A percentile compares a stretch with the other conserved stretches of the same genome.
These are phyloP conservation scores for Diplosphaera chodatii DNA, from an alignment of 139 green algal genomes.

Conservation along the genomic window DNA sequence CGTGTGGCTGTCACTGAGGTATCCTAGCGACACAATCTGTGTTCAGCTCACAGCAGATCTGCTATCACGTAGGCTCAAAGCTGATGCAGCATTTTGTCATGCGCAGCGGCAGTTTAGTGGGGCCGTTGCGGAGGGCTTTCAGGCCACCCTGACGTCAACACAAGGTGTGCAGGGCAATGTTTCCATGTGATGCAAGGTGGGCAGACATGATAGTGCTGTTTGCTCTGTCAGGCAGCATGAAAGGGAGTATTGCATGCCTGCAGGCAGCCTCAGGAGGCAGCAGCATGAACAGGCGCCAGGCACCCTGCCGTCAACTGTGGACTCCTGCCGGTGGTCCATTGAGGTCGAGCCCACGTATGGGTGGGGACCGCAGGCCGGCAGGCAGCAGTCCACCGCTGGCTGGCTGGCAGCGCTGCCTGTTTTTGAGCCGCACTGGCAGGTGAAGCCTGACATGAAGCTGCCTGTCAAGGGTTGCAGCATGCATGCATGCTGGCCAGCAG, in stretches of 20 bases:
- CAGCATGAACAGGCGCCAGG: conserved; percentile 50
- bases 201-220: too few relatives aligned
- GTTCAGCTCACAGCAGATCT: too few relatives aligned
- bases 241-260: too few relatives aligned
- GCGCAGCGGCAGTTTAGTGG: conserved; percentile 49
- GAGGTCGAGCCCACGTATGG: conserved; percentile 51
- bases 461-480: too few relatives aligned
- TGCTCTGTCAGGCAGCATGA: too few relatives aligned
- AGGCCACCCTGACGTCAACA: conserved; percentile 59
- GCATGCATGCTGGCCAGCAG: too few relatives aligned
- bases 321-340: conserved; percentile 62
- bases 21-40: too few relatives aligned
- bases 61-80: too few relatives aligned
- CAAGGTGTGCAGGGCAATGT: conserved; percentile 41
- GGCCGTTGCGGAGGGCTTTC: conserved; percentile 64
- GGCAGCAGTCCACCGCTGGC: conserved; percentile 78
- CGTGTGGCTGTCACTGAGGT: neutral
- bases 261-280: conserved; percentile 32
- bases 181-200: conserved; percentile 6
- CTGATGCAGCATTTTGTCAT: too few relatives aligned
- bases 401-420: conserved; percentile 88
- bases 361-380: conserved; percentile 60
- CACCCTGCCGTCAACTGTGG: conserved; percentile 36
- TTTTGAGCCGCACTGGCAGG: conserved; percentile 98
- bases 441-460: conserved; percentile 5